A percentile compares a stretch with the other conserved stretches of the same genome.
phyloP scores from a whole-genome alignment of 176 grass and related monocot genomes.

The Thalia dealbata region DNA sequence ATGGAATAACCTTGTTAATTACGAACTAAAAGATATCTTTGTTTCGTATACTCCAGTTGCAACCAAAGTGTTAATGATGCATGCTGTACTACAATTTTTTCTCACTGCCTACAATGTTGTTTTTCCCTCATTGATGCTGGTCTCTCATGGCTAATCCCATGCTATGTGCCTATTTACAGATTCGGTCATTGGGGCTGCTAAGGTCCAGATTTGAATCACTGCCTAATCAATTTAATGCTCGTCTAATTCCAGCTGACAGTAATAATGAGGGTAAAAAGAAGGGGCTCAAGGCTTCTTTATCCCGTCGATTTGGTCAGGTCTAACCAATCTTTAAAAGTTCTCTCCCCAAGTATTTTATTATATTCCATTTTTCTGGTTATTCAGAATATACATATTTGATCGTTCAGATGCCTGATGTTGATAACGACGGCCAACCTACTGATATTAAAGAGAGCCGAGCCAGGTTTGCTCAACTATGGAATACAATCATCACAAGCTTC shows the following conservation, averaged over 20 bases:
- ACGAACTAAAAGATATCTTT: background rate
- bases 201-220: slow-evolving; percentile 78
- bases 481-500: slow-evolving; percentile 79
- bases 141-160: background rate
- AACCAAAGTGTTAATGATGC: background rate
- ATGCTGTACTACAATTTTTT: too few relatives aligned
- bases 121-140: background rate
- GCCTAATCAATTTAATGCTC: slow-evolving; percentile 57
- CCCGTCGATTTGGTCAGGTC: slow-evolving; percentile 55
- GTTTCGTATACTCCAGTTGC: background rate
- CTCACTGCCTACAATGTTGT: too few relatives aligned
- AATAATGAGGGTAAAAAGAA: slow-evolving; percentile 50
- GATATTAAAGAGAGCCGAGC: slow-evolving; percentile 17
- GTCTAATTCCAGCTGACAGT: slow-evolving; percentile 64
- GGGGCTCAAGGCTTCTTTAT: slow-evolving; percentile 69
- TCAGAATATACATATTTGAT: background rate
- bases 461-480: slow-evolving; percentile 98
- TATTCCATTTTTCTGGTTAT: slow-evolving; percentile 20
- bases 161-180: slow-evolving; percentile 38
- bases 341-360: background rate
- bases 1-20: background rate
- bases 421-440: slow-evolving; percentile 39
- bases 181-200: slow-evolving; percentile 79
- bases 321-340: background rate
- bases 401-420: slow-evolving; percentile 37